Conservation (phyloP, 176 grass and related monocot species). For the Tillandsia leiboldiana region DNA sequence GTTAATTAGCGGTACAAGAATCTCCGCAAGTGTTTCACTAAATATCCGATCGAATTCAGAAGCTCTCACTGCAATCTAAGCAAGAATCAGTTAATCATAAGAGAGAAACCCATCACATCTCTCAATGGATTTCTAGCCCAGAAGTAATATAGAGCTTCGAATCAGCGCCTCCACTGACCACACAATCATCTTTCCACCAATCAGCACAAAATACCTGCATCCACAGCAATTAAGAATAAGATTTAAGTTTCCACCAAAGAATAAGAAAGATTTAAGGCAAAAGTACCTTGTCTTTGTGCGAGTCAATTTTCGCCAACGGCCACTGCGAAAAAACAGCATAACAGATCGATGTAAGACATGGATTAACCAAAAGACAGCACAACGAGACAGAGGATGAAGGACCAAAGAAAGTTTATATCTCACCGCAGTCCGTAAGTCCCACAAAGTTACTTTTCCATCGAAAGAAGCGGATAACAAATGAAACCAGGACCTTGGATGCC, state of each 20-base stretch:
- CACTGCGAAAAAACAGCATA: conserved; percentile 44
- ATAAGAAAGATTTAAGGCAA: not conserved
- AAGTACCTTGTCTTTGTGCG: conserved; percentile 69
- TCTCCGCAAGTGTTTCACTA: no score
- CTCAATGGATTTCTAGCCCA: conserved; percentile 53
- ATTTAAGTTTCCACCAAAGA: not conserved
- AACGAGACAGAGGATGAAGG: not conserved
- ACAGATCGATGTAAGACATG: not conserved
- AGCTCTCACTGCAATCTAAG: no score
- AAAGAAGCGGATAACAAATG: conserved; percentile 89
- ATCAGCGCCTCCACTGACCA: conserved; percentile 94
- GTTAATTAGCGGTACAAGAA: no score
- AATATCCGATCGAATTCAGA: no score
- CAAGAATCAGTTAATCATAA: no score
- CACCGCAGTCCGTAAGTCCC: conserved; percentile 98
- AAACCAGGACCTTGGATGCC: conserved; percentile 82
- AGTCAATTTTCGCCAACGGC: conserved; percentile 68
- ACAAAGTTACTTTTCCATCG: conserved; percentile 98
- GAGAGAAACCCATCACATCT: not conserved
- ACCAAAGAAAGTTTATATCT: conserved; percentile 18
- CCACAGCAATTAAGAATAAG: not conserved
- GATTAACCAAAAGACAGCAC: not conserved
- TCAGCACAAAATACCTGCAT: conserved; percentile 69
- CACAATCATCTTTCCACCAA: conserved; percentile 79
- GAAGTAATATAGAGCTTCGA: conserved; percentile 69